Evolutionary conservation across 129 eudicot genomes (phyloP).

Genomic region (Sambucus nigra): DNA sequence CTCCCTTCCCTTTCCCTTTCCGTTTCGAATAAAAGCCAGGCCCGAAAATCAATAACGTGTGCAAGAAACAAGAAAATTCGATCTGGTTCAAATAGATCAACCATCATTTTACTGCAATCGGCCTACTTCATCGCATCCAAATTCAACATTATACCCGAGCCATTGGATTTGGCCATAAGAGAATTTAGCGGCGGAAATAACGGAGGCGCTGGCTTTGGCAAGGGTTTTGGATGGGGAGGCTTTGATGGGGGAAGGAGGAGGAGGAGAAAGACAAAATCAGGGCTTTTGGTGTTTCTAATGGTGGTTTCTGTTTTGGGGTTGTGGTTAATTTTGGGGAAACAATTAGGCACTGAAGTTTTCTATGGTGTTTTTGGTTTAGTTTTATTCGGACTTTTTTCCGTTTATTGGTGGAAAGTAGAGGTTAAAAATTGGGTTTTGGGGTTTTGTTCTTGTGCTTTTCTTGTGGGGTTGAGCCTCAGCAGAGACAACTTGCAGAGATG

Average conservation of each 20-base stretch:
- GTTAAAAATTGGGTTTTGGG: slow-evolving; percentile 42
- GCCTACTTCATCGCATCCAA: slow-evolving; percentile 38
- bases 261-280: slow-evolving; percentile 14
- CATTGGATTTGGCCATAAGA: slow-evolving; percentile 22
- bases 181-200: slow-evolving; percentile 27
- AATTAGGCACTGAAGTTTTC: slow-evolving; percentile 18
- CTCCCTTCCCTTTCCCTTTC: neutral
- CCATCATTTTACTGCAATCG: slow-evolving; percentile 20
- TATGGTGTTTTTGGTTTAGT: slow-evolving; percentile 24
- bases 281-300: slow-evolving; percentile 21
- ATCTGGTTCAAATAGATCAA: slow-evolving; percentile 27
- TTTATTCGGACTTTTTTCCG: slow-evolving; percentile 26
- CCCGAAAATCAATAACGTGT: slow-evolving; percentile 15
- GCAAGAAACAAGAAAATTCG: slow-evolving; percentile 25
- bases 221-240: slow-evolving; percentile 28
- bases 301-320: slow-evolving; percentile 6
- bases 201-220: slow-evolving; percentile 23
- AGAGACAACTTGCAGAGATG: slow-evolving; percentile 26
- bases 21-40: slow-evolving; percentile 2
- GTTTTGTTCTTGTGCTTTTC: slow-evolving; percentile 41
- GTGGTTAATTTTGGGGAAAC: slow-evolving; percentile 25
- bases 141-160: slow-evolving; percentile 45
- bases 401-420: slow-evolving; percentile 23
- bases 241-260: slow-evolving; percentile 32
- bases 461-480: slow-evolving; percentile 28